Percentiles rank a stretch among this genome's conserved stretches.
These are phyloP conservation scores for Lachancea sp. DNA, from an alignment of 805 yeast species.

Conservation along the genomic window DNA sequence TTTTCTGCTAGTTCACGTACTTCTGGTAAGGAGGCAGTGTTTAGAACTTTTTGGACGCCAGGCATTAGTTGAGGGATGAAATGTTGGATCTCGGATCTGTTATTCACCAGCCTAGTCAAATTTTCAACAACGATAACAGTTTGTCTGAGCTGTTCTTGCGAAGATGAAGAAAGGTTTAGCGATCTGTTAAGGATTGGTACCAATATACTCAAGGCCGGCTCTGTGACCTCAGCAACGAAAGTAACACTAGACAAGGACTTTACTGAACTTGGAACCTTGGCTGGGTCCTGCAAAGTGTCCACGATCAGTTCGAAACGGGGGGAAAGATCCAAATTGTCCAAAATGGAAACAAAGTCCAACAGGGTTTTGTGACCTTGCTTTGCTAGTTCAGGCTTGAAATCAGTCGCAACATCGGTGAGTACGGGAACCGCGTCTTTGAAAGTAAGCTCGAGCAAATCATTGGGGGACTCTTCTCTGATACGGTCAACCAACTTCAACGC, in stretches of 20 bases:
- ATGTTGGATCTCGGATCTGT: slow-evolving; percentile 82
- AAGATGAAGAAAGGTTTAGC: slow-evolving; percentile 69
- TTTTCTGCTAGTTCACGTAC: slow-evolving; percentile 89
- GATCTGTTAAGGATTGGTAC: slow-evolving; percentile 93
- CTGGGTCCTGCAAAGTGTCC: slow-evolving; percentile 84
- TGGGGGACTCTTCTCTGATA: slow-evolving; percentile 71
- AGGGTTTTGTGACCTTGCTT: slow-evolving; percentile 72
- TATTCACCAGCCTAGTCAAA: slow-evolving; percentile 89
- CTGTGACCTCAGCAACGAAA: slow-evolving; percentile 97
- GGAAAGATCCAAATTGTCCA: slow-evolving; percentile 87
- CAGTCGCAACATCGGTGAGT: slow-evolving; percentile 84
- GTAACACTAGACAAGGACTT: slow-evolving; percentile 88
- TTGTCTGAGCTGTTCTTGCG: slow-evolving; percentile 95
- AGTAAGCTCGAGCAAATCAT: slow-evolving; percentile 75
- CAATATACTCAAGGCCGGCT: slow-evolving; percentile 82
- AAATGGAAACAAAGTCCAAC: slow-evolving; percentile 63
- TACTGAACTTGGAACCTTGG: slow-evolving; percentile 81
- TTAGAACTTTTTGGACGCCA: slow-evolving; percentile 82
- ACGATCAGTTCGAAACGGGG: slow-evolving; percentile 81
- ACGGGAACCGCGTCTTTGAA: slow-evolving; percentile 78
- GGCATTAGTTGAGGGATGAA: slow-evolving; percentile 85
- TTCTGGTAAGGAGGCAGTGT: slow-evolving; percentile 91
- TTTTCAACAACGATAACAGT: slow-evolving; percentile 94
- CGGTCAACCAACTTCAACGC: slow-evolving; percentile 70
- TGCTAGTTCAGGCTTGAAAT: slow-evolving; percentile 93